Evolutionary conservation across 495 filamentous ascomycete genomes (phyloP).

Genomic region (Usnea hakonensis): DNA sequence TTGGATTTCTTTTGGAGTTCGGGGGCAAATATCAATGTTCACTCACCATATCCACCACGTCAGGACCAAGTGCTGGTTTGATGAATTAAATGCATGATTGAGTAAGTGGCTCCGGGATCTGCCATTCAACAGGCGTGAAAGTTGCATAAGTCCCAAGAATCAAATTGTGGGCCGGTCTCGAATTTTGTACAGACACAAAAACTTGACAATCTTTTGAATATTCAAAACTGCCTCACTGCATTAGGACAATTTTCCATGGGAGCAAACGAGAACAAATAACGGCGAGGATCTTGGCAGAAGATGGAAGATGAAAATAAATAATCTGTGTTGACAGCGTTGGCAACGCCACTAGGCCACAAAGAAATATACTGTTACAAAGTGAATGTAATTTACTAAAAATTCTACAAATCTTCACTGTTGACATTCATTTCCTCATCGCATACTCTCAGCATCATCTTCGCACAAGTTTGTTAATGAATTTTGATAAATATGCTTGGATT

Average conservation of each 20-base stretch:
- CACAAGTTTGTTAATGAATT: neutral
- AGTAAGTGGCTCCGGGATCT: neutral
- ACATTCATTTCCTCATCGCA: neutral
- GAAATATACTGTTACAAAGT: neutral
- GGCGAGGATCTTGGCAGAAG: neutral
- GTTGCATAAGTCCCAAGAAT: neutral
- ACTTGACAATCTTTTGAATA: neutral
- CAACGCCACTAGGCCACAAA: neutral
- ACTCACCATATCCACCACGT: constrained; percentile 17
- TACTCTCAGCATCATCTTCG: neutral
- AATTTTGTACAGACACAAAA: neutral
- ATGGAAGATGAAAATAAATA: neutral
- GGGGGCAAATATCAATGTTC: neutral
- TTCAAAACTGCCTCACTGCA: neutral
- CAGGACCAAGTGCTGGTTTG: constrained; percentile 18
- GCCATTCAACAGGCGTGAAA: constrained; percentile 17
- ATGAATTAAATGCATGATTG: neutral
- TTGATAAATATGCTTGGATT: neutral
- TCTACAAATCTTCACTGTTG: neutral
- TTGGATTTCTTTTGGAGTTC: neutral
- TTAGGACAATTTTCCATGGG: neutral
- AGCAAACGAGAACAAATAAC: neutral
- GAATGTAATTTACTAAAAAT: neutral
- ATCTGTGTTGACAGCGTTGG: no score
- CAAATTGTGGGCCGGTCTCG: neutral